Conservation (phyloP, 2,329 filamentous ascomycete genomes). For the Arthroderma uncinatum region DNA sequence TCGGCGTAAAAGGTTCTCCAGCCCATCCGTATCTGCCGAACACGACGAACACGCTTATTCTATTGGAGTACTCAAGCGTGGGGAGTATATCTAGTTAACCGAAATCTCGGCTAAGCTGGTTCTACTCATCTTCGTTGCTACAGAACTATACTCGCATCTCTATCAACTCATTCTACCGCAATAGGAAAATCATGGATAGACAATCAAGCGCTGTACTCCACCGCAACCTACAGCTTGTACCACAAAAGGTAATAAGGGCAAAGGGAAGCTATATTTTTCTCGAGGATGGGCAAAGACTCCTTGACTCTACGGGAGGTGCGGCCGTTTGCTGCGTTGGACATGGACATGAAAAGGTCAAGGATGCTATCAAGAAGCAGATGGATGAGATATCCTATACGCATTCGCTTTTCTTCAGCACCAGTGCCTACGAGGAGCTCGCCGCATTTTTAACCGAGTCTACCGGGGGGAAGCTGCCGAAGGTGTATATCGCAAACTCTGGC, state of each 20-base stretch:
- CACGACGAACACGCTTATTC: too few species aligned
- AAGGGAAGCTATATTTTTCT: constrained; percentile 44
- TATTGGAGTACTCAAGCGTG: too few species aligned
- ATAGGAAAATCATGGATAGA: too few species aligned
- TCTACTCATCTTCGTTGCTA: too few species aligned
- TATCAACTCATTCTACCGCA: too few species aligned
- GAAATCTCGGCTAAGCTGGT: too few species aligned
- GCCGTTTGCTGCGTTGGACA: constrained; percentile 63
- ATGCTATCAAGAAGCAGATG: constrained; percentile 51
- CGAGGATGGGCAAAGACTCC: constrained; percentile 47
- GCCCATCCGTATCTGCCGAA: too few species aligned
- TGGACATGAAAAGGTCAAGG: constrained; percentile 48
- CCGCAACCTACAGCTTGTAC: constrained; percentile 38
- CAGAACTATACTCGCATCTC: too few species aligned
- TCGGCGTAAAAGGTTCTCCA: too few species aligned
- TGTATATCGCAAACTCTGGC: constrained; percentile 49
- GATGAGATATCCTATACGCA: constrained; percentile 49
- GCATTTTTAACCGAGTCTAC: constrained; percentile 42
- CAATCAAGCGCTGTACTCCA: constrained; percentile 39
- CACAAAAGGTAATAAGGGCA: constrained; percentile 40
- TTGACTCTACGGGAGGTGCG: constrained; percentile 64
- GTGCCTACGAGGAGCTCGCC: constrained; percentile 44
- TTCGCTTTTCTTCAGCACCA: constrained; percentile 47
- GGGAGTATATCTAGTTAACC: too few species aligned
- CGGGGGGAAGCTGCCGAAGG: constrained; percentile 42